These are phyloP conservation scores for Fusarium heterosporum DNA, from an alignment of 2,329 filamentous ascomycete species.

Conservation along the genomic window DNA sequence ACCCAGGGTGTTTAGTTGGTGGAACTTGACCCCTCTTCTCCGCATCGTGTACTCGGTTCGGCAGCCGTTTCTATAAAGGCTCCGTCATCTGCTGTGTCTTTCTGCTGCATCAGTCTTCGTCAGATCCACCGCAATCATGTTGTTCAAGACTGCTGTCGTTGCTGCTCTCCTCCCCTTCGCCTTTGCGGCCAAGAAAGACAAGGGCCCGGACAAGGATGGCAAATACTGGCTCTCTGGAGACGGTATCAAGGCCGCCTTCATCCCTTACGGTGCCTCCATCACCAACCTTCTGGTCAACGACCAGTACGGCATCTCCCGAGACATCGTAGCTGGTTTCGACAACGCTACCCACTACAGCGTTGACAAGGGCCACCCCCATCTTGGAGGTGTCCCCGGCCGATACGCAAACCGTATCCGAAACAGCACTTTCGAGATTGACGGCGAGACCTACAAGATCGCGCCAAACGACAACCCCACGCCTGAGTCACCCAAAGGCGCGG, in stretches of 20 bases:
- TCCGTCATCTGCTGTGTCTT: not conserved
- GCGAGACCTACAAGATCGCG: constrained; percentile 66
- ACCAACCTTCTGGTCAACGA: constrained; percentile 78
- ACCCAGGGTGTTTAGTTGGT: constrained; percentile 7
- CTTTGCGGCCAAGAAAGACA: constrained; percentile 31
- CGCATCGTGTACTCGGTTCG: not conserved
- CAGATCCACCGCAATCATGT: constrained; percentile 28
- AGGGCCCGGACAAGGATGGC: constrained; percentile 65
- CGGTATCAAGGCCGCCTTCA: constrained; percentile 75
- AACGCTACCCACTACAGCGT: constrained; percentile 77
- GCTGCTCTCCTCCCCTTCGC: constrained; percentile 29
- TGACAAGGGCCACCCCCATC: constrained; percentile 75
- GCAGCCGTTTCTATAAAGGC: constrained; percentile 30
- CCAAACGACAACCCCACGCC: constrained; percentile 72
- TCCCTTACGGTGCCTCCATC: constrained; percentile 80
- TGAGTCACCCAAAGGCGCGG: constrained; percentile 62
- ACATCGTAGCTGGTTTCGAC: constrained; percentile 80
- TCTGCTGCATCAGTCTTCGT: constrained; percentile 6
- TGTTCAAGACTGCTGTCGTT: constrained; percentile 32
- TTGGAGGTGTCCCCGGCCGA: constrained; percentile 78
- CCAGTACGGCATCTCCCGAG: constrained; percentile 73
- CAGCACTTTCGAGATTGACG: constrained; percentile 76
- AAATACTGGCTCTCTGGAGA: constrained; percentile 79
- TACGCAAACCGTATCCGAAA: constrained; percentile 88
- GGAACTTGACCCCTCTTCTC: constrained; percentile 10